Conservation (phyloP, 2,329 filamentous ascomycete species). For the Colletotrichum sp. region DNA sequence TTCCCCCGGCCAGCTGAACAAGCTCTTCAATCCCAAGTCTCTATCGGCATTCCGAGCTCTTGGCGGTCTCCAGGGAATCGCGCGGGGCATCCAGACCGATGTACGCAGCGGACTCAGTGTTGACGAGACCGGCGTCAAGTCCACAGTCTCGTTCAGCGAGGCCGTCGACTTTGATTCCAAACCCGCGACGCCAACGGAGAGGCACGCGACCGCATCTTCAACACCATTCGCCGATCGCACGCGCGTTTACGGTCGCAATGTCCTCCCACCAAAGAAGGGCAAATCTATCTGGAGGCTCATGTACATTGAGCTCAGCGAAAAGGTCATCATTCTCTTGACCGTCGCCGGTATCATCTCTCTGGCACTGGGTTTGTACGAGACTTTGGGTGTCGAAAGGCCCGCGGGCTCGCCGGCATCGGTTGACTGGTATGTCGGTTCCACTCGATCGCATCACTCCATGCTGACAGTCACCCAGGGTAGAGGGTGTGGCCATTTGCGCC, state of each 20-base stretch:
- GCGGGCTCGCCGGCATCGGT: conserved; percentile 47
- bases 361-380: conserved; percentile 71
- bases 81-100: conserved; percentile 72
- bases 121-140: conserved; percentile 69
- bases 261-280: conserved; percentile 66
- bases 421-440: conserved; percentile 65
- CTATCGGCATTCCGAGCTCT: conserved; percentile 74
- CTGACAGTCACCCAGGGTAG: conserved; percentile 40
- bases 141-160: conserved; percentile 71
- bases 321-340: conserved; percentile 70
- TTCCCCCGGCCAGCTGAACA: conserved; percentile 74
- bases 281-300: conserved; percentile 65
- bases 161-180: conserved; percentile 44
- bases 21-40: conserved; percentile 78
- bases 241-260: conserved; percentile 64
- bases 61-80: conserved; percentile 71
- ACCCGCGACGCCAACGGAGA: not conserved
- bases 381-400: conserved; percentile 55
- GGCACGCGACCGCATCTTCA: not conserved
- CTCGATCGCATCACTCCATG: conserved; percentile 33
- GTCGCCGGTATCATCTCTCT: conserved; percentile 70
- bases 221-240: conserved; percentile 52
- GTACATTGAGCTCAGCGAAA: conserved; percentile 73
- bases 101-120: conserved; percentile 67
- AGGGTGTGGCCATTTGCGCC: conserved; percentile 71